phyloP scores from a whole-genome alignment of 768 basidiomycete species.

The Boletellus ananiceps region DNA sequence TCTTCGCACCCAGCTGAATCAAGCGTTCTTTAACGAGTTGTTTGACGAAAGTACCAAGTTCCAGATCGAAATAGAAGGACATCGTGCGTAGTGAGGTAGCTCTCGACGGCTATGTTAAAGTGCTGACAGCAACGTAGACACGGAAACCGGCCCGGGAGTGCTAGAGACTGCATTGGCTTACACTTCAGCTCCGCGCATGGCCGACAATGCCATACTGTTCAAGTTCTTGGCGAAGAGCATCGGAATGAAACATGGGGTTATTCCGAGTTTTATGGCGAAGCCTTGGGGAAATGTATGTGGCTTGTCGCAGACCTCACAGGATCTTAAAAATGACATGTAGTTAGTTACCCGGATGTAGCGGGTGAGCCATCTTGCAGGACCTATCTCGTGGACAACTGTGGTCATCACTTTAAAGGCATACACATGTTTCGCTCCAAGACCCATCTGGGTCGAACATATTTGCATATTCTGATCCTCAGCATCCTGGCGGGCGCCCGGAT shows the following conservation, averaged over 20 bases:
- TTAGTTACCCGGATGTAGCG: conserved; percentile 93
- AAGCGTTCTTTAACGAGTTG: conserved; percentile 82
- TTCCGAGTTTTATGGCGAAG: conserved; percentile 98
- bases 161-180: conserved; percentile 86
- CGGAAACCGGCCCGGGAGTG: conserved; percentile 89
- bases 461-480: conserved; percentile 59
- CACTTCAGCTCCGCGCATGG: conserved; percentile 73
- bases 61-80: conserved; percentile 78
- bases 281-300: conserved; percentile 83
- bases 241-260: conserved; percentile 82
- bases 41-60: conserved; percentile 74
- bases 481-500: conserved; percentile 56
- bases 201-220: conserved; percentile 89
- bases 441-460: conserved; percentile 72
- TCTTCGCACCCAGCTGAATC: conserved; percentile 85
- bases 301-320: background rate
- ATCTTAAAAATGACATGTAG: conserved; percentile 2
- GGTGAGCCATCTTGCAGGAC: conserved; percentile 42
- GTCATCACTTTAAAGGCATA: conserved; percentile 52
- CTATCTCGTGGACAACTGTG: conserved; percentile 9
- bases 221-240: conserved; percentile 90
- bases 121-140: conserved; percentile 47
- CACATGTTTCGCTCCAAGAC: conserved; percentile 84
- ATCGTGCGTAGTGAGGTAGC: conserved; percentile 49
- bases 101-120: background rate